Evolutionary conservation across 2,329 filamentous ascomycete genomes (phyloP).

Genomic region (Trichoderma guizhouense): DNA sequence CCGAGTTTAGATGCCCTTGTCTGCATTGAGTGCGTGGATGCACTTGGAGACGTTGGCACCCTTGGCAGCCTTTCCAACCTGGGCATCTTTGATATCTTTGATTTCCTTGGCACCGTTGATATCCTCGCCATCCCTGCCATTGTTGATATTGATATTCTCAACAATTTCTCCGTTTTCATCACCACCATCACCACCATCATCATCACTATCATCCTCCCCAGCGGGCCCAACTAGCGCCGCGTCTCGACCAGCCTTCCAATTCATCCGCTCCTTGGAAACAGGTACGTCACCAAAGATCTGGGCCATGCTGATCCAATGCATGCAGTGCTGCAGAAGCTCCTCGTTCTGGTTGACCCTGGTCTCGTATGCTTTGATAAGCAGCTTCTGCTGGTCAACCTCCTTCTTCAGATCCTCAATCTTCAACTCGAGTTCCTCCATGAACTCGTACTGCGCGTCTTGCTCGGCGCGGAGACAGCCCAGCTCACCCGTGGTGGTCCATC

Average conservation of each 20-base stretch:
- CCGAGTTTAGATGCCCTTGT: background rate
- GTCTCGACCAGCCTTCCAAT: constrained; percentile 3
- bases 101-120: background rate
- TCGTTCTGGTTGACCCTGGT: background rate
- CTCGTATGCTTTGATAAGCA: constrained; percentile 1
- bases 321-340: constrained; percentile 1
- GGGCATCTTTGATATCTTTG: background rate
- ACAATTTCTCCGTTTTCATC: background rate
- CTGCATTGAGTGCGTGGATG: background rate
- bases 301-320: constrained; percentile 18
- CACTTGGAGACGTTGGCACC: background rate
- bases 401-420: constrained; percentile 9
- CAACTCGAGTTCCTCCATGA: constrained; percentile 2
- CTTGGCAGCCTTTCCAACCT: background rate
- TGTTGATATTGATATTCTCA: background rate
- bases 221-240: background rate
- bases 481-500: constrained; percentile 3
- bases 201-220: background rate
- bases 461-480: background rate
- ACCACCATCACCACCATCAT: background rate
- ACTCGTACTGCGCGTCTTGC: constrained; percentile 2
- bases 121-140: background rate
- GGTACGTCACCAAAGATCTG: constrained; percentile 16
- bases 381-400: background rate
- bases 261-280: constrained; percentile 2